Evolutionary conservation across 208 protist species (phyloP).

Genomic region (Acanthamoeba sp.): DNA sequence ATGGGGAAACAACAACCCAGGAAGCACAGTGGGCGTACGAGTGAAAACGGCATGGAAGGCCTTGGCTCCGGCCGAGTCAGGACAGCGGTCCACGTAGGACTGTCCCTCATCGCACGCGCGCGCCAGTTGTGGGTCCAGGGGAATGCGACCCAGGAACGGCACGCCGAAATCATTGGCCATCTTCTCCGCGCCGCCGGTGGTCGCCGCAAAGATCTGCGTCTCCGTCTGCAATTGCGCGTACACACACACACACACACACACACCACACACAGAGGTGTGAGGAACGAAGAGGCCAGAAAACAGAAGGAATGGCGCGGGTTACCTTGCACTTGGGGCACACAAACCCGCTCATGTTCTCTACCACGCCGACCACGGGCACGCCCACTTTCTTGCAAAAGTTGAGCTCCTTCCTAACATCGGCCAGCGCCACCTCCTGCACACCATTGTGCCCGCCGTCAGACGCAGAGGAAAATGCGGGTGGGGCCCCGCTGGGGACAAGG

Average conservation of each 20-base stretch:
- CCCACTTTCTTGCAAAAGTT: slow-evolving; percentile 99
- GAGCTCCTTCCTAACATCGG: slow-evolving; percentile 99
- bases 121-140: slow-evolving; percentile 88
- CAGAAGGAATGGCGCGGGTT: neutral
- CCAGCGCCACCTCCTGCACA: slow-evolving; percentile 97
- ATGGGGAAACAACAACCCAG: neutral
- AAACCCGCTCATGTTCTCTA: slow-evolving; percentile 99
- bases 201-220: slow-evolving; percentile 95
- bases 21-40: slow-evolving; percentile 1
- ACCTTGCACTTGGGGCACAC: slow-evolving; percentile 94
- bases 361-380: slow-evolving; percentile 97
- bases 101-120: slow-evolving; percentile 84
- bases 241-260: neutral
- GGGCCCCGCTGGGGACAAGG: no score
- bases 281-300: no score
- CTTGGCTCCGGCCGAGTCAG: neutral
- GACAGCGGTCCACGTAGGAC: slow-evolving; percentile 35
- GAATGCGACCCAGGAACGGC: slow-evolving; percentile 87
- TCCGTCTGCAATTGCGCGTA: slow-evolving; percentile 78
- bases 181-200: slow-evolving; percentile 85
- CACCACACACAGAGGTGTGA: neutral
- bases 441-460: no score
- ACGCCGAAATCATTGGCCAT: slow-evolving; percentile 84
- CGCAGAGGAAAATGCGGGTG: no score
- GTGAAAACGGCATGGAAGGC: slow-evolving; percentile 51